A percentile compares a stretch with the other conserved stretches of the same genome.
phyloP scores from a whole-genome alignment of 2,329 filamentous ascomycete species.

The Cytospora piceae region DNA sequence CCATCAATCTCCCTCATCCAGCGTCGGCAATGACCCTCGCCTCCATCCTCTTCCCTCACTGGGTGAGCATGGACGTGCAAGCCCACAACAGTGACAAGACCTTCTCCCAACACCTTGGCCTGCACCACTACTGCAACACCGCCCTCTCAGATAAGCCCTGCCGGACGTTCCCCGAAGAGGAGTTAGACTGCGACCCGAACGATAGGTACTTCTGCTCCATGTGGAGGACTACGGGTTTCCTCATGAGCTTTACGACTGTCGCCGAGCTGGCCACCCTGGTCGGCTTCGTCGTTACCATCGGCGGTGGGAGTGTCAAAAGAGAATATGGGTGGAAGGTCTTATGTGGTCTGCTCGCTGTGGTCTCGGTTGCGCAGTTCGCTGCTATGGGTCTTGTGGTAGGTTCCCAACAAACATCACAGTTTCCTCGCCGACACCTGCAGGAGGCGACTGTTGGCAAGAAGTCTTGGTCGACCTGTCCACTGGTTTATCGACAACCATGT shows the following conservation, averaged over 20 bases:
- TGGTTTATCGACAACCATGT: not conserved
- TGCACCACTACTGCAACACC: conserved; percentile 80
- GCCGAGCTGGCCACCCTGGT: conserved; percentile 81
- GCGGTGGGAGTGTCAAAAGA: conserved; percentile 77
- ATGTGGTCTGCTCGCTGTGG: conserved; percentile 64
- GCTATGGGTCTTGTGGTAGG: conserved; percentile 83
- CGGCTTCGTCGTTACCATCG: conserved; percentile 75
- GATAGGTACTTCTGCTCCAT: conserved; percentile 83
- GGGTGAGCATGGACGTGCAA: conserved; percentile 67
- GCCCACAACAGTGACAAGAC: conserved; percentile 48
- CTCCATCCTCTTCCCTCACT: conserved; percentile 70
- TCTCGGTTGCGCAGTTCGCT: conserved; percentile 72
- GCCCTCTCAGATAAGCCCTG: conserved; percentile 58
- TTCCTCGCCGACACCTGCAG: not conserved
- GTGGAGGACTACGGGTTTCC: conserved; percentile 87
- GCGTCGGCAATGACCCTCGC: conserved; percentile 73
- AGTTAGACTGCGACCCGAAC: conserved; percentile 65
- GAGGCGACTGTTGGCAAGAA: no score
- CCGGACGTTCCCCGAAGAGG: conserved; percentile 66
- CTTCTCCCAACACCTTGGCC: conserved; percentile 68
- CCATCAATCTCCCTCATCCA: conserved; percentile 40
- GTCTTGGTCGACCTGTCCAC: not conserved
- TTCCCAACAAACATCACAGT: conserved; percentile 32
- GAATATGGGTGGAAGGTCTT: conserved; percentile 84
- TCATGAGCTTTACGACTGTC: conserved; percentile 81